A percentile compares a stretch with the other conserved stretches of the same genome.
Evolutionary conservation across 305 asterid genomes (phyloP).

Genomic region (Stenogyne calaminthoides): DNA sequence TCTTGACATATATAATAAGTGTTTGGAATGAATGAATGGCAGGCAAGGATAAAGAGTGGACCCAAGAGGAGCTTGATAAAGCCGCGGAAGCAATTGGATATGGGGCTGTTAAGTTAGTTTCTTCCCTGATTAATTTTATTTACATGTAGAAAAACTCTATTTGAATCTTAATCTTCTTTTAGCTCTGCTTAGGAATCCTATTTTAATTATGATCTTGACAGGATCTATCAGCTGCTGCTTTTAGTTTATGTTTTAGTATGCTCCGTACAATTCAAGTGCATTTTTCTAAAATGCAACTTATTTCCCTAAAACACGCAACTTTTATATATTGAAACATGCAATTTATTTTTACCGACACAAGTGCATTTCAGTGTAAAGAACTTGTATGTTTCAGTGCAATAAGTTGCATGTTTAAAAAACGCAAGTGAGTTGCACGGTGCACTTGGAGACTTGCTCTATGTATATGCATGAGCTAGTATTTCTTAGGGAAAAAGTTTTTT

Average conservation of each 20-base stretch:
- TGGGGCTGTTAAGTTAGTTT: conserved; percentile 86
- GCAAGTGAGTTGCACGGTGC: too few relatives aligned
- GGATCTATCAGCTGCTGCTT: conserved; percentile 7
- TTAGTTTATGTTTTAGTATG: conserved; percentile 12
- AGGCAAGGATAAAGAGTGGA: conserved; percentile 78
- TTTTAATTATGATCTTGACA: background rate
- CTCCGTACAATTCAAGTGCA: too few relatives aligned
- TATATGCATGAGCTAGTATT: conserved; percentile 22
- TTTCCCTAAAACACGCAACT: too few relatives aligned
- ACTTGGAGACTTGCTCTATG: too few relatives aligned
- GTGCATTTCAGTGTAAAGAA: too few relatives aligned
- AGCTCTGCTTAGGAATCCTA: background rate
- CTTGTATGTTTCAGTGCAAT: too few relatives aligned
- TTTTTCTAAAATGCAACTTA: too few relatives aligned
- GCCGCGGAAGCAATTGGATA: conserved; percentile 96
- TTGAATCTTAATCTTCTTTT: background rate
- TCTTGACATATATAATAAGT: conserved; percentile 19
- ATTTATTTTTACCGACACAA: too few relatives aligned
- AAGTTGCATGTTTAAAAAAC: too few relatives aligned
- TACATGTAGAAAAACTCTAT: background rate
- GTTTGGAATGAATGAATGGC: conserved; percentile 31
- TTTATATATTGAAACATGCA: too few relatives aligned
- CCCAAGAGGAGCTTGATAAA: conserved; percentile 78
- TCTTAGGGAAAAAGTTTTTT: too few relatives aligned
- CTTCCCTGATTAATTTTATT: conserved; percentile 3